These are phyloP conservation scores for Pascua guehoae DNA, from an alignment of 1,284 basidiomycete species.

Conservation along the genomic window DNA sequence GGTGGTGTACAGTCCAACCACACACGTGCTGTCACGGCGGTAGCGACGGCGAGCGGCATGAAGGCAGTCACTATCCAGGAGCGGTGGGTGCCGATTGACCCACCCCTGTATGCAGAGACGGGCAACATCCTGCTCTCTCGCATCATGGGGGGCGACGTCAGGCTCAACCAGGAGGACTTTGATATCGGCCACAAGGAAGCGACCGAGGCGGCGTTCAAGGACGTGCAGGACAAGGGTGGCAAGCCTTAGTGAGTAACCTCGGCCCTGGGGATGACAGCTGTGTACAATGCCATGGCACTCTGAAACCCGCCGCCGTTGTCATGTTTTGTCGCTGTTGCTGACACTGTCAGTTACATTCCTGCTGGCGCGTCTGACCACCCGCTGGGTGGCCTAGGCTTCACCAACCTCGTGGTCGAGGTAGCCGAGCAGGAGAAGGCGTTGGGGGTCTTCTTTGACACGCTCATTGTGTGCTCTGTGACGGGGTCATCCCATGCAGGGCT, in stretches of 20 bases:
- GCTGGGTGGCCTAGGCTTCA: constrained; percentile 34
- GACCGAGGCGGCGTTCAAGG: constrained; percentile 29
- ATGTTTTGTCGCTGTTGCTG: neutral
- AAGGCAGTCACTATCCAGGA: constrained; percentile 35
- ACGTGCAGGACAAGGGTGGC: constrained; percentile 29
- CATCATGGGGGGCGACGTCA: constrained; percentile 39
- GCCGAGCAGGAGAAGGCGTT: constrained; percentile 30
- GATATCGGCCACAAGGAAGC: constrained; percentile 34
- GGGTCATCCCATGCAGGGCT: constrained; percentile 36
- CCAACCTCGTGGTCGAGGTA: constrained; percentile 31
- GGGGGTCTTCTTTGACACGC: constrained; percentile 36
- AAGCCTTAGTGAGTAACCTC: constrained; percentile 29
- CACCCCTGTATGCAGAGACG: constrained; percentile 30
- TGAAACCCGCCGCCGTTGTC: neutral
- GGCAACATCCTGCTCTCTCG: constrained; percentile 39
- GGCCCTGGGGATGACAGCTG: neutral
- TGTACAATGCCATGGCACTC: neutral
- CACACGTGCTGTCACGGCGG: constrained; percentile 32
- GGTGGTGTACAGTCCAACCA: constrained; percentile 40
- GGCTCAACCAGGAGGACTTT: constrained; percentile 31
- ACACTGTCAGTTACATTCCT: constrained; percentile 25
- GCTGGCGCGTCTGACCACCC: constrained; percentile 37
- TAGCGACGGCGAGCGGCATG: constrained; percentile 3
- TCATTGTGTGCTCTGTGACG: constrained; percentile 37
- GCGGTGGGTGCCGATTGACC: constrained; percentile 38